phyloP scores from a whole-genome alignment of 805 yeast species.

The Blastobotrys mokoenaii region DNA sequence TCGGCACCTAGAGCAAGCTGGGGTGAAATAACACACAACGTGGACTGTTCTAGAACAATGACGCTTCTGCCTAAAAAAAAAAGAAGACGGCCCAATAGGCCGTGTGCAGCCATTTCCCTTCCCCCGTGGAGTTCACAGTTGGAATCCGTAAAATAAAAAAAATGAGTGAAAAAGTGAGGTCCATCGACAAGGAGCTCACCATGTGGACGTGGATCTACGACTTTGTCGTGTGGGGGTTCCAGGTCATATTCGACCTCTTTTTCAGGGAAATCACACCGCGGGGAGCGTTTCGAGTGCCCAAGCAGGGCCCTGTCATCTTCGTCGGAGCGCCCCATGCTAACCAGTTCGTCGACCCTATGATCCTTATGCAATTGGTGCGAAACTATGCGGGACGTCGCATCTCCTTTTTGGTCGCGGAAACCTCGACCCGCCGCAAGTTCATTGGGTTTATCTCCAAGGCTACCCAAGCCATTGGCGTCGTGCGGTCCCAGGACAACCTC shows the following conservation, averaged over 20 bases:
- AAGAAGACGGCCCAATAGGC: too few species aligned
- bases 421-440: conserved; percentile 53
- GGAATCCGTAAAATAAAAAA: too few species aligned
- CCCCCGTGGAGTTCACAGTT: too few species aligned
- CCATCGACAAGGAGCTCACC: conserved; percentile 3
- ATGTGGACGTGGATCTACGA: conserved; percentile 26
- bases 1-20: too few species aligned
- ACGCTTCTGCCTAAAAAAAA: too few species aligned
- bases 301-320: conserved; percentile 75
- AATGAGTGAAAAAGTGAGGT: neutral
- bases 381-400: conserved; percentile 58
- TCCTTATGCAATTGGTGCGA: conserved; percentile 75
- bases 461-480: conserved; percentile 83
- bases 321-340: conserved; percentile 99
- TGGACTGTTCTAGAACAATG: too few species aligned
- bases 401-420: conserved; percentile 79
- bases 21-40: too few species aligned
- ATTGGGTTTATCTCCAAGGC: conserved; percentile 71
- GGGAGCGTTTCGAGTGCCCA: conserved; percentile 69
- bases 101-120: too few species aligned
- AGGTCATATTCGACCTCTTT: conserved; percentile 51
- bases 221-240: conserved; percentile 28
- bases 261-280: conserved; percentile 84
- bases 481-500: conserved; percentile 84
- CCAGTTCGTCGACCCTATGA: conserved; percentile 79